Percentiles rank a stretch among this genome's conserved stretches.
phyloP scores from a whole-genome alignment of 2,329 filamentous ascomycete genomes.

The Calycina herbarum region DNA sequence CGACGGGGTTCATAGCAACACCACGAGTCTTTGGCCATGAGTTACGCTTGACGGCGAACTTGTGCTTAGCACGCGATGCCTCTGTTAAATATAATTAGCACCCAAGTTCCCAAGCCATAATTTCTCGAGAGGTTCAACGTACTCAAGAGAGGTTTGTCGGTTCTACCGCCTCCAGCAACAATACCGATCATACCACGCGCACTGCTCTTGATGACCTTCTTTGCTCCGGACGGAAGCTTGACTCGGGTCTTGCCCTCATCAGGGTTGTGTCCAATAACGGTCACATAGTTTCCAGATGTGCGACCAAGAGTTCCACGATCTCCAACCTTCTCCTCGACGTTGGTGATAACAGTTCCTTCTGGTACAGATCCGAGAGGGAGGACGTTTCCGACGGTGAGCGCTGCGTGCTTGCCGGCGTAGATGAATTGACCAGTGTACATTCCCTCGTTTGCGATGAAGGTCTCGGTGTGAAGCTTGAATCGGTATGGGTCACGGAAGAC shows the following conservation, averaged over 20 bases:
- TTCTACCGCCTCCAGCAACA: constrained; percentile 98
- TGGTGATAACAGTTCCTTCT: constrained; percentile 98
- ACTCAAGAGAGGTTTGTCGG: constrained; percentile 98
- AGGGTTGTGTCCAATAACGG: constrained; percentile 95
- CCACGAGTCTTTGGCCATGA: constrained; percentile 99
- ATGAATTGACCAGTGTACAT: constrained; percentile 99
- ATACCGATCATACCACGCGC: constrained; percentile 99
- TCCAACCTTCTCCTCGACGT: constrained; percentile 98
- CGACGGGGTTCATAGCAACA: constrained; percentile 99
- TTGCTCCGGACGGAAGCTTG: constrained; percentile 98
- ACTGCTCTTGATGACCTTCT: constrained; percentile 95
- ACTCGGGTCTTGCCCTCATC: constrained; percentile 99
- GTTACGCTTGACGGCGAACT: constrained; percentile 99
- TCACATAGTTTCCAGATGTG: constrained; percentile 99
- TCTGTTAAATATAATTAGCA: constrained; percentile 59
- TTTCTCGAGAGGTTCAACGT: constrained; percentile 43
- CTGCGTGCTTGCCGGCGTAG: constrained; percentile 99
- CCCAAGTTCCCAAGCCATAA: constrained; percentile 8
- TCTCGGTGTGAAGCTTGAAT: constrained; percentile 97
- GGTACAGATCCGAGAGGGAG: constrained; percentile 92
- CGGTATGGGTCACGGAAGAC: constrained; percentile 97
- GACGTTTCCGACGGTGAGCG: constrained; percentile 95
- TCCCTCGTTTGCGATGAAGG: constrained; percentile 99
- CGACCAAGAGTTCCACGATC: constrained; percentile 95
- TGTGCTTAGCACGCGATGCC: constrained; percentile 99